Evolutionary conservation across 2,329 filamentous ascomycete species (phyloP).

Genomic region (Xylaria polymorpha): DNA sequence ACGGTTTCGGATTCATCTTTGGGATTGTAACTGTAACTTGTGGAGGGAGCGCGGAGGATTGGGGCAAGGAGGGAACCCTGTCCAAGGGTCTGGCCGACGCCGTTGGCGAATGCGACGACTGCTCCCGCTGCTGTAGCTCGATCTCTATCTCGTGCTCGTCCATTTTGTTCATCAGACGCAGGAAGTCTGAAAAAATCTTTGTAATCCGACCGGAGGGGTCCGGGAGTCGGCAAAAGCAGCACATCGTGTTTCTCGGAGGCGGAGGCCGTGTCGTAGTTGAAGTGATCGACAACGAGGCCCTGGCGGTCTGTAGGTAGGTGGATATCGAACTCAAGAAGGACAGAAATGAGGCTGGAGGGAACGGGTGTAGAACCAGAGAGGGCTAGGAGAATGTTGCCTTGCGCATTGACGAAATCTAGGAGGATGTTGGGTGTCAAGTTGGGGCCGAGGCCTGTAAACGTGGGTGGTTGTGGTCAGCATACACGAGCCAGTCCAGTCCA

Average conservation of each 20-base stretch:
- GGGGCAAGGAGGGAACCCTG: constrained; percentile 81
- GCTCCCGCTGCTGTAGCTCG: constrained; percentile 53
- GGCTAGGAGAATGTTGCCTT: constrained; percentile 90
- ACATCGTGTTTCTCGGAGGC: constrained; percentile 89
- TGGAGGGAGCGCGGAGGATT: constrained; percentile 82
- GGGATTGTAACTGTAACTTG: constrained; percentile 92
- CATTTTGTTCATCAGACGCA: constrained; percentile 52
- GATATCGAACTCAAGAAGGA: constrained; percentile 90
- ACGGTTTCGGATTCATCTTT: constrained; percentile 81
- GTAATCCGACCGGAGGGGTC: constrained; percentile 72
- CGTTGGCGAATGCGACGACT: constrained; percentile 84
- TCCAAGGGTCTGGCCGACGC: constrained; percentile 84
- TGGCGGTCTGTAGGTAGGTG: constrained; percentile 86
- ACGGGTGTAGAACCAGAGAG: constrained; percentile 78
- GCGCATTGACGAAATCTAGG: constrained; percentile 88
- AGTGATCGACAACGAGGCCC: constrained; percentile 91
- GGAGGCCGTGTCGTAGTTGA: constrained; percentile 85
- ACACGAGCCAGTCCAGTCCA: background rate
- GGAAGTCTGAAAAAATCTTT: constrained; percentile 81
- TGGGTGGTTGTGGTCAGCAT: constrained; percentile 15
- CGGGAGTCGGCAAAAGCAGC: constrained; percentile 78
- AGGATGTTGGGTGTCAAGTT: constrained; percentile 86
- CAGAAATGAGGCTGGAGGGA: constrained; percentile 77
- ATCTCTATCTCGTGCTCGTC: constrained; percentile 1
- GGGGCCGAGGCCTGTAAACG: constrained; percentile 78